These are phyloP conservation scores for Vaccinium corymbosum DNA, from an alignment of 148 eudicot genomes.

Conservation along the genomic window DNA sequence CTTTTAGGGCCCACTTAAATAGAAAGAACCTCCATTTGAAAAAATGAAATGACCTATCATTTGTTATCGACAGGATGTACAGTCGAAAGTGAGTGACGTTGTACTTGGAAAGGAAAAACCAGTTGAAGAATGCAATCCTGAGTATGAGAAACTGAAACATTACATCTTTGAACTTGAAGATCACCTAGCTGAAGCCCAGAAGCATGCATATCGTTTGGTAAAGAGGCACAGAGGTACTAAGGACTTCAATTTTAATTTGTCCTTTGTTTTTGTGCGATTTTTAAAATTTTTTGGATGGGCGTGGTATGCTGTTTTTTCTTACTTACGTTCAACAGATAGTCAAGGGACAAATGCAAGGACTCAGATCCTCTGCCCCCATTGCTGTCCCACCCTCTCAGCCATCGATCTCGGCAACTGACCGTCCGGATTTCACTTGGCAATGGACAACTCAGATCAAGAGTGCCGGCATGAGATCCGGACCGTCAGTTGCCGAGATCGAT, in stretches of 20 bases:
- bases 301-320: background rate
- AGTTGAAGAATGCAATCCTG: conserved; percentile 85
- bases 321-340: background rate
- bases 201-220: conserved; percentile 80
- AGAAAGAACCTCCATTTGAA: conserved; percentile 15
- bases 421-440: too few species aligned
- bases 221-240: conserved; percentile 89
- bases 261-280: background rate
- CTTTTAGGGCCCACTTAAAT: background rate
- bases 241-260: background rate
- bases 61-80: conserved; percentile 60
- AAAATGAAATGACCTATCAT: conserved; percentile 1
- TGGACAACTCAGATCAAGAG: too few species aligned
- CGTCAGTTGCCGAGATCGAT: too few species aligned
- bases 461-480: too few species aligned
- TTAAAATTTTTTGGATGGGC: background rate
- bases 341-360: background rate
- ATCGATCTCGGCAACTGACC: too few species aligned
- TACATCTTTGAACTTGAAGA: conserved; percentile 93
- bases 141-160: conserved; percentile 78
- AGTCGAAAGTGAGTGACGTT: conserved; percentile 84
- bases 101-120: conserved; percentile 93
- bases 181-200: conserved; percentile 93
- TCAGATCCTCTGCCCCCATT: too few species aligned
- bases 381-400: too few species aligned